Percentiles rank a stretch among this genome's conserved stretches.
Conservation (phyloP, 1,284 basidiomycete species). For the Ustilago xerochloae region DNA sequence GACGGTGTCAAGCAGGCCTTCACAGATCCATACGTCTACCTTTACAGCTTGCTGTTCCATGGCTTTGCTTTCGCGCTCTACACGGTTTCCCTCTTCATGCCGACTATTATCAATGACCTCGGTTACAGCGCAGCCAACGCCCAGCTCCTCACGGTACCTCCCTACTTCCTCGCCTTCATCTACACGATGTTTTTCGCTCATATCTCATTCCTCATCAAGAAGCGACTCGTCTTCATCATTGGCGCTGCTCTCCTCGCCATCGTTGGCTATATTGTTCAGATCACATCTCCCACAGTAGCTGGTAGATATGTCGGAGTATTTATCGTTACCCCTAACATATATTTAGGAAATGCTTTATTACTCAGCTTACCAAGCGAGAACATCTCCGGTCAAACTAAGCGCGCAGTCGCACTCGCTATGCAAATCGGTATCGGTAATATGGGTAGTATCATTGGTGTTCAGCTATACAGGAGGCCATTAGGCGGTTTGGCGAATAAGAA, state of each 20-base stretch:
- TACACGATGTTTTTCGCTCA: slow-evolving; percentile 71
- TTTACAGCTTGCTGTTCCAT: slow-evolving; percentile 76
- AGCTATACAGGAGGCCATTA: slow-evolving; percentile 73
- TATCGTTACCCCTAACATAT: slow-evolving; percentile 75
- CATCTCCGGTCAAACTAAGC: slow-evolving; percentile 78
- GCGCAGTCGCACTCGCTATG: slow-evolving; percentile 76
- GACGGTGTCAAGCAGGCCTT: slow-evolving; percentile 70
- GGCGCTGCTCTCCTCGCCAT: slow-evolving; percentile 73
- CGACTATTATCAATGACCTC: slow-evolving; percentile 74
- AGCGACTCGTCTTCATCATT: slow-evolving; percentile 73
- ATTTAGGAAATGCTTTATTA: slow-evolving; percentile 73
- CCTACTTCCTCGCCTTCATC: slow-evolving; percentile 72
- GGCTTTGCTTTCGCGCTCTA: slow-evolving; percentile 72
- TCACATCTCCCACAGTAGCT: slow-evolving; percentile 73
- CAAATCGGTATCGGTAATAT: slow-evolving; percentile 78
- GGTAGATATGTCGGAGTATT: slow-evolving; percentile 76
- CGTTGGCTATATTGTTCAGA: slow-evolving; percentile 76
- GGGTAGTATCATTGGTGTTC: slow-evolving; percentile 74
- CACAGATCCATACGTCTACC: slow-evolving; percentile 75
- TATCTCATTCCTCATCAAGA: slow-evolving; percentile 67
- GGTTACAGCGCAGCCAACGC: slow-evolving; percentile 75
- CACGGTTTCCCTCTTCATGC: slow-evolving; percentile 54
- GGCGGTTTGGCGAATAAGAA: slow-evolving; percentile 70
- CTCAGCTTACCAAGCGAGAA: slow-evolving; percentile 76
- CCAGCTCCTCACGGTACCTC: slow-evolving; percentile 76